These are phyloP conservation scores for Triangularia setosa DNA, from an alignment of 2,329 filamentous ascomycete species.

Conservation along the genomic window DNA sequence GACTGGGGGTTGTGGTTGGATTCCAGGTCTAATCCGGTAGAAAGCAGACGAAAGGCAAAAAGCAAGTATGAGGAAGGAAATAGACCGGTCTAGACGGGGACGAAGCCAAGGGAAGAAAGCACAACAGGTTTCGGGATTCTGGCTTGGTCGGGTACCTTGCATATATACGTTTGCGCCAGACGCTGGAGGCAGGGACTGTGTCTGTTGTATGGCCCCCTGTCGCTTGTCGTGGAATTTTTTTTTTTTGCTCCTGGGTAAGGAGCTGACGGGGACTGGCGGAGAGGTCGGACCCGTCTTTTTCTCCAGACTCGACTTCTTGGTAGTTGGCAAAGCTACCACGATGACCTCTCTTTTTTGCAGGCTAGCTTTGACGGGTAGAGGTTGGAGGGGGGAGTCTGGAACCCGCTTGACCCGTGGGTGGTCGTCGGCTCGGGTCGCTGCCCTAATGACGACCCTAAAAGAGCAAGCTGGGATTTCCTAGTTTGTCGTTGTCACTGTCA, in stretches of 20 bases:
- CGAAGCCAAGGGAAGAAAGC: not conserved
- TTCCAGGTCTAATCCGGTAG: not conserved
- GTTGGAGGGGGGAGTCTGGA: not conserved
- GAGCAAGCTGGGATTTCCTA: not conserved
- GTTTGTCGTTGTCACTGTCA: not conserved
- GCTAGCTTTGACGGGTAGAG: not conserved
- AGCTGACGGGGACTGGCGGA: not conserved
- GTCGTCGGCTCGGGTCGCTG: not conserved
- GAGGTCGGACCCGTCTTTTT: not conserved
- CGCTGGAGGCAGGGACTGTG: not conserved
- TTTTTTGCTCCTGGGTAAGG: not conserved
- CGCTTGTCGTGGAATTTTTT: not conserved
- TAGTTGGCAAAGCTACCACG: not conserved
- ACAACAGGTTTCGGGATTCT: not conserved
- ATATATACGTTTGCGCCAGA: slow-evolving; percentile 11
- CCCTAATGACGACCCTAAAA: not conserved
- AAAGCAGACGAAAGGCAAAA: not conserved
- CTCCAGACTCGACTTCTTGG: not conserved
- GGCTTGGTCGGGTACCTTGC: slow-evolving; percentile 10
- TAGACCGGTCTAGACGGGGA: slow-evolving; percentile 21
- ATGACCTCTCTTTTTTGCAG: not conserved
- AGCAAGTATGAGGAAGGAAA: not conserved
- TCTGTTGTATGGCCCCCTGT: not conserved
- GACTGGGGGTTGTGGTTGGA: slow-evolving; percentile 1
- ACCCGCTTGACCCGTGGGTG: not conserved